Evolutionary conservation across 2,329 filamentous ascomycete species (phyloP).

Genomic region (Fonsecaea monophora): DNA sequence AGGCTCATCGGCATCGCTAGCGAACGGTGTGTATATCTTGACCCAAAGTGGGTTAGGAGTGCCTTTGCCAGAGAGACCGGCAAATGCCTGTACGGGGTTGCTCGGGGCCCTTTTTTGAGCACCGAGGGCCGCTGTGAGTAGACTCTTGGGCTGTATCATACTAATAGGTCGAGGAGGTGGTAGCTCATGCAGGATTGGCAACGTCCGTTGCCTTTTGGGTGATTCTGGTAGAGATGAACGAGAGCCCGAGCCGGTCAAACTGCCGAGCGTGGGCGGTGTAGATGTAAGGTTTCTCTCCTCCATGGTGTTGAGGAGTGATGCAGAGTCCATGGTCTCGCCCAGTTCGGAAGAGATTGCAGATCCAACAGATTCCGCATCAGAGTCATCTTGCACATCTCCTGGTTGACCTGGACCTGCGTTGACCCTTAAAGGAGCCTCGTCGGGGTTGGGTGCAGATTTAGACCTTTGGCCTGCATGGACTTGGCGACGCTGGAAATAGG

Average conservation of each 20-base stretch:
- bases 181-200: slow-evolving; percentile 60
- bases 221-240: slow-evolving; percentile 49
- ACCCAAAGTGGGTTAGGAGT: slow-evolving; percentile 67
- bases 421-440: slow-evolving; percentile 7
- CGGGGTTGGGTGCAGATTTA: slow-evolving; percentile 40
- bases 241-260: slow-evolving; percentile 41
- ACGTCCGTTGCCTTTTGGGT: slow-evolving; percentile 59
- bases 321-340: slow-evolving; percentile 62
- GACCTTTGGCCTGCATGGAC: slow-evolving; percentile 53
- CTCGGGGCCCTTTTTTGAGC: slow-evolving; percentile 62
- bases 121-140: slow-evolving; percentile 64
- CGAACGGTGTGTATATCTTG: slow-evolving; percentile 68
- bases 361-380: slow-evolving; percentile 56
- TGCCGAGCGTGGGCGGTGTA: slow-evolving; percentile 56
- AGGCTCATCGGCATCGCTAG: slow-evolving; percentile 61
- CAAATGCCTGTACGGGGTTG: slow-evolving; percentile 68
- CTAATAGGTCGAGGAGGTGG: slow-evolving; percentile 68
- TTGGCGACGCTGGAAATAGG: slow-evolving; percentile 60
- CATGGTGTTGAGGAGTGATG: slow-evolving; percentile 62
- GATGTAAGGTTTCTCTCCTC: slow-evolving; percentile 50
- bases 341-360: slow-evolving; percentile 62
- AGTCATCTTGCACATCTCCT: slow-evolving; percentile 51
- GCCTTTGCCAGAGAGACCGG: slow-evolving; percentile 66
- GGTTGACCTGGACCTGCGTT: slow-evolving; percentile 25
- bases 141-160: slow-evolving; percentile 62